phyloP scores from a whole-genome alignment of 179 eudicot species.

The Corrigiola litoralis region DNA sequence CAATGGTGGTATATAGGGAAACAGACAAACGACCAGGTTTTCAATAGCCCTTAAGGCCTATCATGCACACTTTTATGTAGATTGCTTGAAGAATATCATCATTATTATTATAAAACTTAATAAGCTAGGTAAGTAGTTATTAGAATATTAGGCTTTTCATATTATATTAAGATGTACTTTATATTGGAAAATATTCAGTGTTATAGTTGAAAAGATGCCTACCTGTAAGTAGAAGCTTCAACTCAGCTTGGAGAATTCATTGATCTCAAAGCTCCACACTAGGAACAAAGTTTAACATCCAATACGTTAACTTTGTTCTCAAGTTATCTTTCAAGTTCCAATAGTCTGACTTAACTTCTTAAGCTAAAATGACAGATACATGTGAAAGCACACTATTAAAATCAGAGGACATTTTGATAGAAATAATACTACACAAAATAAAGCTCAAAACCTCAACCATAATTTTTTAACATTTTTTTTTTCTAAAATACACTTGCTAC shows the following conservation, averaged over 20 bases:
- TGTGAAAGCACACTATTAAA: no score
- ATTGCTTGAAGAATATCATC: not conserved
- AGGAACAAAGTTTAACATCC: no score
- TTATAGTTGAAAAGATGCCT: not conserved
- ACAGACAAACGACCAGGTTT: not conserved
- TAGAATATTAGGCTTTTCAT: not conserved
- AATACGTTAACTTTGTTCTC: no score
- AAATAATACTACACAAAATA: no score
- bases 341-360: not conserved
- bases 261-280: not conserved
- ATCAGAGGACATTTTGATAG: no score
- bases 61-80: not conserved
- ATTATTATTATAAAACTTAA: not conserved
- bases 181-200: not conserved
- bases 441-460: not conserved
- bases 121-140: not conserved
- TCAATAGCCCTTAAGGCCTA: not conserved
- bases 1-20: not conserved
- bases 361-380: no score
- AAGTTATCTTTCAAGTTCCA: not conserved
- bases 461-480: not conserved
- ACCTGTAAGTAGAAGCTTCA: slow-evolving; percentile 5
- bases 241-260: slow-evolving; percentile 11
- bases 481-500: no score
- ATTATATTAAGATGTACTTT: not conserved